These are phyloP conservation scores for Colletotrichum somersetense DNA, from an alignment of 2,329 filamentous ascomycete species.

Conservation along the genomic window DNA sequence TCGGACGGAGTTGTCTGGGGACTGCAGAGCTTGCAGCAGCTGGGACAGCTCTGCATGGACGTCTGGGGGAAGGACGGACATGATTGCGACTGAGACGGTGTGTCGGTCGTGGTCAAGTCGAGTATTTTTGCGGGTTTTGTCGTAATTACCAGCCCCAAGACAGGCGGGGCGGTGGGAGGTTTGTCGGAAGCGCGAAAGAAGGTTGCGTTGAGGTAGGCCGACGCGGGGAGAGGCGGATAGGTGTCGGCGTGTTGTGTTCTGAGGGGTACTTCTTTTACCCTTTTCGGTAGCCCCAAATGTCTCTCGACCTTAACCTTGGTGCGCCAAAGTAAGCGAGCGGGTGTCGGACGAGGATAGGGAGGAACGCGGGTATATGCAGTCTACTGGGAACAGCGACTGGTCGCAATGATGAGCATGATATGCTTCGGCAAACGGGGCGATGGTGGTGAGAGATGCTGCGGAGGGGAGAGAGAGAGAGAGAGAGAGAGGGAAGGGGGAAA, in stretches of 20 bases:
- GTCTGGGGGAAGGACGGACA: conserved; percentile 90
- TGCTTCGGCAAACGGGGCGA: conserved; percentile 7
- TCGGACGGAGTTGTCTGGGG: conserved; percentile 87
- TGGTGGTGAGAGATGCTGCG: conserved; percentile 11
- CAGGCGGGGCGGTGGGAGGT: conserved; percentile 38
- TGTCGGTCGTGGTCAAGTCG: conserved; percentile 15
- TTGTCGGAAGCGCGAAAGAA: conserved; percentile 22
- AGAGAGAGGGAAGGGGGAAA: not conserved
- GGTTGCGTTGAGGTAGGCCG: conserved; percentile 20
- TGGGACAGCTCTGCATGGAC: conserved; percentile 86
- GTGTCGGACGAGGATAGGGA: conserved; percentile 26
- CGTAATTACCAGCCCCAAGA: conserved; percentile 36
- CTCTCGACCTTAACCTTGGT: conserved; percentile 19
- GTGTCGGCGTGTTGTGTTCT: conserved; percentile 39
- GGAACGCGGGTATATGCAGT: conserved; percentile 26
- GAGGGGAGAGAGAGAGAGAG: conserved; percentile 1
- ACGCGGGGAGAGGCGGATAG: conserved; percentile 36
- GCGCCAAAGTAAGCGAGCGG: conserved; percentile 36
- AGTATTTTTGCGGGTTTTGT: conserved; percentile 11
- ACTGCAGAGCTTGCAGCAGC: conserved; percentile 90
- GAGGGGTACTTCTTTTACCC: conserved; percentile 36
- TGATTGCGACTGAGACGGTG: conserved; percentile 52
- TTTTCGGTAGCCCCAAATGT: conserved; percentile 25
- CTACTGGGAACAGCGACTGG: conserved; percentile 20
- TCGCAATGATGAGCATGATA: conserved; percentile 21